phyloP scores from a whole-genome alignment of 1,139 yeast species.

The Suhomyces yuchorum region DNA sequence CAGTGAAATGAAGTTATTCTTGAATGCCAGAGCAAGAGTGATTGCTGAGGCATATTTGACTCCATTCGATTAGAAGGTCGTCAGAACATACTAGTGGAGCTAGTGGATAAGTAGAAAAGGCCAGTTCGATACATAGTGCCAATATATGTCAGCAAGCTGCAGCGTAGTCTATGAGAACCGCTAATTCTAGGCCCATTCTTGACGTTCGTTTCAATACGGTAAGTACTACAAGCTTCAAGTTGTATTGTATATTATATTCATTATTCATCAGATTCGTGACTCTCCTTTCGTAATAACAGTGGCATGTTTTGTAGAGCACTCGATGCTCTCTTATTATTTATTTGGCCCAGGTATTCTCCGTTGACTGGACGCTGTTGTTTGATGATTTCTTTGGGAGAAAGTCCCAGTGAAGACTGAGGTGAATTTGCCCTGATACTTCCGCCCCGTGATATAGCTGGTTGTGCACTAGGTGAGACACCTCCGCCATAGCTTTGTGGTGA shows the following conservation, averaged over 20 bases:
- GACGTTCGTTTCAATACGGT: too few relatives aligned
- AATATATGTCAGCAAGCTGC: neutral
- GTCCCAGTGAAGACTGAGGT: conserved; percentile 36
- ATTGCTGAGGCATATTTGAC: conserved; percentile 94
- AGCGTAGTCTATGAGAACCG: neutral
- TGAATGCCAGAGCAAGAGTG: conserved; percentile 96
- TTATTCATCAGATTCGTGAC: conserved; percentile 4
- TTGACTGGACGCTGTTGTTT: conserved; percentile 22
- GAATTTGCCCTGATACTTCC: conserved; percentile 25
- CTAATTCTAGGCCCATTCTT: too few relatives aligned
- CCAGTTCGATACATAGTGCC: conserved; percentile 6
- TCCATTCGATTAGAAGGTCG: conserved; percentile 54
- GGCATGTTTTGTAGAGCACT: conserved; percentile 7
- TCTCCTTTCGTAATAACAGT: conserved; percentile 3
- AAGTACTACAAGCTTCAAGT: neutral
- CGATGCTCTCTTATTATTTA: conserved; percentile 4
- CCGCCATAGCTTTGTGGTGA: conserved; percentile 26
- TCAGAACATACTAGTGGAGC: neutral
- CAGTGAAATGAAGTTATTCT: conserved; percentile 95
- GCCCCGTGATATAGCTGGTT: conserved; percentile 20
- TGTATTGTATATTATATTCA: neutral
- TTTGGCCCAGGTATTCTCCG: conserved; percentile 1
- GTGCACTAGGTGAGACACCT: conserved; percentile 9
- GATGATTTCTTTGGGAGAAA: conserved; percentile 35
- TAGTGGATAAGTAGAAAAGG: conserved; percentile 1